Evolutionary conservation across 305 asterid species (phyloP), one percentile per base, ranked within the genome.

Genomic region (Stenogyne calaminthoides): DNA sequence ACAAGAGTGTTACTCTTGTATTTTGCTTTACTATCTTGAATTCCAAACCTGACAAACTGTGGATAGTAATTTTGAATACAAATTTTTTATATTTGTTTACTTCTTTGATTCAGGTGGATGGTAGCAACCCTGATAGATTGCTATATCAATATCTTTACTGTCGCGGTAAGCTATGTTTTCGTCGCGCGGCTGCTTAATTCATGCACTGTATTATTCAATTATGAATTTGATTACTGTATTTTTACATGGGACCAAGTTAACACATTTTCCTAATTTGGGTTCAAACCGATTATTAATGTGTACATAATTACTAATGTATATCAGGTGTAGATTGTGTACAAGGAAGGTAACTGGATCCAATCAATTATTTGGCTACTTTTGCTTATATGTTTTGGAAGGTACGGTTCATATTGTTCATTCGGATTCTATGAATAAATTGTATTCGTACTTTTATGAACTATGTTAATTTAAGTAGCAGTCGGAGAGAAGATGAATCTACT

Each of bases 311-410:
- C 2, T 25, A 9, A 15, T 71, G 11, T 44, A 25, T 25, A 40
- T 75, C 87, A 93, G 98, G 86, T 84, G 7, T 93, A 97, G 98
- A 72, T 93, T 67, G 49, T 83, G 67, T 91, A 91, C 88, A 91
- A 88, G 84, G 94, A 93, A 81, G 66, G 90, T 7, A 78, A 64
- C 78, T 91, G 92, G 96, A 84, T 86, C 71, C 75, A n/a, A 51
- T 64, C 88, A 46, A 2, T 86, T 19, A 32, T 93, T 75, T 91
- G 97, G 97, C 73, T 80, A 36, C 62, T 84, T 82, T 72, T 89
- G 70, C 87, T 93, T 54, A 60, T 93, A 75, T 88, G 96, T 80
- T 85, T 88, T 3, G 96, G 98, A 86, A 93, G 98, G 98, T 93
- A 85, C 15, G 68, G 2, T 59, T 61, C 19, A 66, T 67, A 67